Percentiles rank a stretch among this genome's conserved stretches.
These are phyloP conservation scores for Bipolaris cookei DNA, from an alignment of 2,329 filamentous ascomycete genomes.

Conservation along the genomic window DNA sequence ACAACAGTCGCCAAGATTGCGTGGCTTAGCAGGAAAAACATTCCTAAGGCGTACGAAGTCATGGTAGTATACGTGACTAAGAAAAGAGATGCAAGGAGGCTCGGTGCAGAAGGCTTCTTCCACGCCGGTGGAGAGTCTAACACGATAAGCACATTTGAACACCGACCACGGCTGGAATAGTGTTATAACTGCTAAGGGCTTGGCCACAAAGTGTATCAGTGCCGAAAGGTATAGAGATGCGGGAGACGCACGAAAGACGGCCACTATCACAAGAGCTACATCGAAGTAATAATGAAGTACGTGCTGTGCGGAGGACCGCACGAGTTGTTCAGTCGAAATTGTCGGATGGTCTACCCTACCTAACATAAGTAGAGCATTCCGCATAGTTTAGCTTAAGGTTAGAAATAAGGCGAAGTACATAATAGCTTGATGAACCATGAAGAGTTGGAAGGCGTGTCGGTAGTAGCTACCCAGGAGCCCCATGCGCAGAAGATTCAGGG, in stretches of 20 bases:
- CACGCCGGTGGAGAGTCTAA: conserved; percentile 14
- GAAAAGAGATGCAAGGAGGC: conserved; percentile 13
- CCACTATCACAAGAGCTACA: no score
- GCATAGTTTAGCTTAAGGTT: no score
- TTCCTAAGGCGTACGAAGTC: conserved; percentile 11
- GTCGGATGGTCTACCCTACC: no score
- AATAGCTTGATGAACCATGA: conserved; percentile 17
- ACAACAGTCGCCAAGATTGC: conserved; percentile 14
- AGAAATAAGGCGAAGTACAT: conserved; percentile 11
- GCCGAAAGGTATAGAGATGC: no score
- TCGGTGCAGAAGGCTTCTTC: conserved; percentile 14
- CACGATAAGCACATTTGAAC: conserved; percentile 12
- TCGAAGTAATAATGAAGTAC: no score
- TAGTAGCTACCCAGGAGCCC: conserved; percentile 13
- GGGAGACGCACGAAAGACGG: no score
- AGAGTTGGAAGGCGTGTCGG: conserved; percentile 13
- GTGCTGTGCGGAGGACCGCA: no score
- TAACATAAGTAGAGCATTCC: no score
- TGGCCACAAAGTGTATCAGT: conserved; percentile 13
- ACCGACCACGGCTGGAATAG: conserved; percentile 8
- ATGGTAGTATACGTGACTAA: conserved; percentile 14
- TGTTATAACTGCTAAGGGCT: conserved; percentile 18
- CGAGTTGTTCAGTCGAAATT: no score
- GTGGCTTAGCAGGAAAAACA: conserved; percentile 11
- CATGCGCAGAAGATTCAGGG: conserved; percentile 12